Evolutionary conservation across 441 rosid genomes (phyloP).

Genomic region (Erodium moschatum): DNA sequence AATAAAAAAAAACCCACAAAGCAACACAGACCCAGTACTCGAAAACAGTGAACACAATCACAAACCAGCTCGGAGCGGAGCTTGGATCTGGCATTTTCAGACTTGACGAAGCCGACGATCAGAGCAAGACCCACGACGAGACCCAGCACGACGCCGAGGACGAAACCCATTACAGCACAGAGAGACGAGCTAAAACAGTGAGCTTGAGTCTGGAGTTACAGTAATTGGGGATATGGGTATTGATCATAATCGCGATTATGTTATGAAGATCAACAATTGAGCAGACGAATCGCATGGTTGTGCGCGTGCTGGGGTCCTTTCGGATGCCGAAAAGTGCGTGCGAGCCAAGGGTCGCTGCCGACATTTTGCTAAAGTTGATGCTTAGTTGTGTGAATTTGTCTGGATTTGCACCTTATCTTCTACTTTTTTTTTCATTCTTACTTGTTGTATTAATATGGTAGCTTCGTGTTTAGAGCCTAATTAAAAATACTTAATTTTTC

Average conservation of each 20-base stretch:
- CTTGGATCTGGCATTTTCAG: conserved; percentile 75
- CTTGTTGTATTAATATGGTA: too few relatives aligned
- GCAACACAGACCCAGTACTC: background rate
- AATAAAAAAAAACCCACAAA: background rate
- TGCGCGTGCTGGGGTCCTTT: background rate
- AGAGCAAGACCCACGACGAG: conserved; percentile 56
- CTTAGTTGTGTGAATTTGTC: background rate
- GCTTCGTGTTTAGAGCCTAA: too few relatives aligned
- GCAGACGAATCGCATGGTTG: background rate
- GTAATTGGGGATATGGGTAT: background rate
- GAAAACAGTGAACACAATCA: background rate
- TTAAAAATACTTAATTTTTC: too few relatives aligned
- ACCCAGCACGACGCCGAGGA: conserved; percentile 62
- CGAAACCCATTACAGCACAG: conserved; percentile 39
- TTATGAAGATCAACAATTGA: background rate
- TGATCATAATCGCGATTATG: background rate
- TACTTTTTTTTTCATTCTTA: background rate
- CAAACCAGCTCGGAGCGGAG: conserved; percentile 68
- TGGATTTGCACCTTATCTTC: background rate
- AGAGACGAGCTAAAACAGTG: too few relatives aligned
- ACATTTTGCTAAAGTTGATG: background rate
- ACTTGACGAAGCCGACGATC: conserved; percentile 58
- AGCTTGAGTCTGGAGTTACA: background rate
- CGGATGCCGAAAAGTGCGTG: too few relatives aligned
- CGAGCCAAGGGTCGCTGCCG: background rate